Base-by-base conservation (phyloP, 768 basidiomycete genomes). In the Tylopilus intermedius region DNA sequence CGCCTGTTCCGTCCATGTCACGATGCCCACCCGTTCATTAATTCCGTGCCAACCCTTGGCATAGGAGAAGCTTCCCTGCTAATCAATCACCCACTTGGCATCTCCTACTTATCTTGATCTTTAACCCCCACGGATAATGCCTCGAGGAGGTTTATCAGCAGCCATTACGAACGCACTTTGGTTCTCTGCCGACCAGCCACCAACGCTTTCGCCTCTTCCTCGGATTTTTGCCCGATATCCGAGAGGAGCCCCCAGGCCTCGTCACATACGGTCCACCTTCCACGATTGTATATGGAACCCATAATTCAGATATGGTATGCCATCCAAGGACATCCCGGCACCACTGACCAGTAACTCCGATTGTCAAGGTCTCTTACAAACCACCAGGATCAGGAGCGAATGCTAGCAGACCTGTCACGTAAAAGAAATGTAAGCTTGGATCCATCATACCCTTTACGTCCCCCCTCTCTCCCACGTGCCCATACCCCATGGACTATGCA, bases 1-100 rank as follows among this genome's bases (percentile, higher is more conserved):
- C 35, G 39, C 45, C 37, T 35, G 33, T 33, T 45, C 47, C 47
- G 30, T 37, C 15, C 44, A 9, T 40, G 51, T 22, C 10, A 43
- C 32, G 32, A 29, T 27, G 26, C 47, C 29, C n/a, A 8, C 41
- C 32, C 47, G 11, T 40, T 35, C 47, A 42, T 53, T 35, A 21
- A 49, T 39, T 5, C 39, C 9, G 30, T 24, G 14, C 40, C n/a
- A 45, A 43, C 39, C 49, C 50, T 54, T 54, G 51, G 51, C 51
- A 49, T 48, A 18, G 26, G 22, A 38, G 29, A 49, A 49, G 44
- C 54, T 51, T 56, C 54, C 59, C 47, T 59, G 54, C 24, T 49
- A 44, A 59, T 65, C 54, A 33, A 56, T 59, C 60, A 52, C 10
- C 39, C 35, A 15, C 48, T 53, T 57, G 52, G 40, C 47, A 50